Conservation (phyloP, 2,329 filamentous ascomycete genomes). For the Cryphonectria japonica region DNA sequence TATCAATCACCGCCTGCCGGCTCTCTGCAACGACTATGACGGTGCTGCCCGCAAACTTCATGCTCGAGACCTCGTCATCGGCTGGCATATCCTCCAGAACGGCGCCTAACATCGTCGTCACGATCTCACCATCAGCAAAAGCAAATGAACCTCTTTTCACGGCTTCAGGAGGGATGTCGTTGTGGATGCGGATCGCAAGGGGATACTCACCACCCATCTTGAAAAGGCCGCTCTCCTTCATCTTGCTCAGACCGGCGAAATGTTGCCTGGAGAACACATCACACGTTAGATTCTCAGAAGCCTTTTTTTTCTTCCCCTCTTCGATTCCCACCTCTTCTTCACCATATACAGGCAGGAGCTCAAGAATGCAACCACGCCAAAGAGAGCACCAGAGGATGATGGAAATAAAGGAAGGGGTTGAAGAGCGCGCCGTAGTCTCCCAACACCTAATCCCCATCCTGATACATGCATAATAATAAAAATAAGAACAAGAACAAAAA, state of each 20-base stretch:
- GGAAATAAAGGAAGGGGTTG: too few species aligned
- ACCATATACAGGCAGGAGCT: not conserved
- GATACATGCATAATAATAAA: not conserved
- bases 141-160: not conserved
- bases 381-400: too few species aligned
- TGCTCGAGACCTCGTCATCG: conserved; percentile 59
- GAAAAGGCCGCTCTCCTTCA: conserved; percentile 57
- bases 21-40: conserved; percentile 69
- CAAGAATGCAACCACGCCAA: too few species aligned
- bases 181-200: not conserved
- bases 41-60: conserved; percentile 75
- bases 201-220: conserved; percentile 66
- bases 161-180: too few species aligned
- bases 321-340: not conserved
- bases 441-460: too few species aligned
- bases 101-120: conserved; percentile 54
- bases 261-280: conserved; percentile 48
- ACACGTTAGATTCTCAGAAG: not conserved
- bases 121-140: conserved; percentile 12
- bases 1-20: conserved; percentile 69
- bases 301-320: not conserved
- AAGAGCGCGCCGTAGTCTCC: not conserved
- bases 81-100: conserved; percentile 68
- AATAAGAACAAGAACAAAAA: not conserved
- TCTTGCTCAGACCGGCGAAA: conserved; percentile 57